phyloP scores from a whole-genome alignment of 768 basidiomycete species.

The Arthromyces matolae region DNA sequence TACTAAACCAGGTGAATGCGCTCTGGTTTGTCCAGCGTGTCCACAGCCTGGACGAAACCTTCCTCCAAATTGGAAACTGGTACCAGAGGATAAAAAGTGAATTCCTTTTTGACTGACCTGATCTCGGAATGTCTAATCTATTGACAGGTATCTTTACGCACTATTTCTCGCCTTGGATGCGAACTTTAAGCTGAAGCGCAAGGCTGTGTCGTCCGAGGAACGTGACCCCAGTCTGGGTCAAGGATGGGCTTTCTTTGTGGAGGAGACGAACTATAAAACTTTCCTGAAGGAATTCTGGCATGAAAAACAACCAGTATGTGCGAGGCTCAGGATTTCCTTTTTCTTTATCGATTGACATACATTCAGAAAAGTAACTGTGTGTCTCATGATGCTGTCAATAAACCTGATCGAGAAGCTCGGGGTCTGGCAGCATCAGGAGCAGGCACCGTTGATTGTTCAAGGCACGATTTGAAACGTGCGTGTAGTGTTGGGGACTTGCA shows the following conservation, averaged over 20 bases:
- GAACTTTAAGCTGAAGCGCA: conserved; percentile 21
- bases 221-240: conserved; percentile 13
- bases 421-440: conserved; percentile 11
- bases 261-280: conserved; percentile 4
- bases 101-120: not conserved
- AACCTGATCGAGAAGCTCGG: conserved; percentile 1
- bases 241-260: conserved; percentile 13
- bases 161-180: conserved; percentile 16
- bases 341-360: not conserved
- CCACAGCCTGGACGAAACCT: conserved; percentile 26
- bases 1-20: conserved; percentile 19
- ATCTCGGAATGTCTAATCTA: not conserved
- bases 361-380: conserved; percentile 2
- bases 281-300: not conserved
- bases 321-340: not conserved
- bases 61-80: conserved; percentile 17
- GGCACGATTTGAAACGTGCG: conserved; percentile 18
- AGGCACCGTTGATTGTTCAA: conserved; percentile 17
- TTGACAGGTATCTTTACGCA: conserved; percentile 4
- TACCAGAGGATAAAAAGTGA: conserved; percentile 12
- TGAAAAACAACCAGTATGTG: not conserved
- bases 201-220: conserved; percentile 16
- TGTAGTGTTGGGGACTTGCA: conserved; percentile 12
- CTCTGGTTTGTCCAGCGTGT: conserved; percentile 26
- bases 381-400: conserved; percentile 7